Base-by-base conservation (phyloP, 1,284 basidiomycete species). In the Schizophyllum amplum region DNA sequence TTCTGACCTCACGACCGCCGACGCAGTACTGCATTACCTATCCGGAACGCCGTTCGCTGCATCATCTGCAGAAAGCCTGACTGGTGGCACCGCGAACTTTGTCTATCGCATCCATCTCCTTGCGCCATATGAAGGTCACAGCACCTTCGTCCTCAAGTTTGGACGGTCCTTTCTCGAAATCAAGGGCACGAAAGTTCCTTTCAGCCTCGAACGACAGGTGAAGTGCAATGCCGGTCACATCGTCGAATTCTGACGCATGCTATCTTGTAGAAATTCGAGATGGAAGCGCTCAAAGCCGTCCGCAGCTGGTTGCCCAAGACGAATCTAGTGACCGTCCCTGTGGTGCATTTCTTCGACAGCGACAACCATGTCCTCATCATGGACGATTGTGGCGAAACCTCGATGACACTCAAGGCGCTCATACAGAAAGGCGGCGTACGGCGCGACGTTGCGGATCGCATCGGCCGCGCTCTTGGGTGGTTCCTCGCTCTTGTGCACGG, bases 61-160 rank as follows among this genome's bases (percentile, higher is more conserved):
- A 13, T 17, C 13, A 3, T 42, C 2, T 42, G 33, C 33, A 9
- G 17, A 9, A 2, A 9, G 33, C 33, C 71, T 86, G 21, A 67
- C 72, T 2, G 84, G 83, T 2, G 84, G 83, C 4, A 58, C 25
- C 13, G 74, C 71, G 24, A 86, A 85, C 66, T 86, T 76, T 65
- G 65, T 74, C 15, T 86, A 74, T 62, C 76, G 83, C 20, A 64
- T 84, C 11, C 66, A 67, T 33, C 71, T 84, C 33, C 62, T 60
- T 9, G 60, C 54, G 24, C 70, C 73, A 11, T 68, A 77, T 56
- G 65, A 72, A 42, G 77, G 73, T 1, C 64, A 63, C 1, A 58
- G 63, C 54, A 82, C 81, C 1, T 63, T 81, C 15, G 71, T 87
- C 22, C 60, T 84, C 51, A 87, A 86, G 66, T 80, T 85, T 68